Evolutionary conservation across 2,329 filamentous ascomycete species (phyloP).

Genomic region (Trichoderma harzianum): DNA sequence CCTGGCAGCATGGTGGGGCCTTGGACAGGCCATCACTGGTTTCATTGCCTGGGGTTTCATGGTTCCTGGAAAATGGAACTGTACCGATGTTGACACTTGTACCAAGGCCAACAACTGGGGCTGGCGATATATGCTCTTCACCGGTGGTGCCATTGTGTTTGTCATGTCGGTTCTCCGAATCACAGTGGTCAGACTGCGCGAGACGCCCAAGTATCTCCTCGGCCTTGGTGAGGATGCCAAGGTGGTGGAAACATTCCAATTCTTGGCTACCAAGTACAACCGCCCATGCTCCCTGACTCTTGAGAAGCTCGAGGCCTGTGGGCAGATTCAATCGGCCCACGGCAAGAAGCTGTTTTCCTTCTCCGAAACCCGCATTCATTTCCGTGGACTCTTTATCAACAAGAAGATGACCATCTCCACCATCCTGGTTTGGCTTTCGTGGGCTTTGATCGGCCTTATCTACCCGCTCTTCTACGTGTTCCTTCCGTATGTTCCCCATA

Average conservation of each 20-base stretch:
- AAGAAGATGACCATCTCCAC: constrained; percentile 59
- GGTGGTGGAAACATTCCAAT: constrained; percentile 47
- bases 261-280: constrained; percentile 46
- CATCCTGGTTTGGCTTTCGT: constrained; percentile 63
- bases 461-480: constrained; percentile 77
- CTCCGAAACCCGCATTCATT: constrained; percentile 45
- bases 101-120: constrained; percentile 45
- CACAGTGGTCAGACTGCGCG: constrained; percentile 43
- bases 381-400: constrained; percentile 63
- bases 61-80: constrained; percentile 48
- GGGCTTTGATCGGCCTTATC: constrained; percentile 67
- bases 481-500: constrained; percentile 46
- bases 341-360: constrained; percentile 32
- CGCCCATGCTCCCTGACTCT: constrained; percentile 40
- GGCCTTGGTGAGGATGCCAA: constrained; percentile 46
- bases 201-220: constrained; percentile 49
- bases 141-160: constrained; percentile 44
- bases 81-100: constrained; percentile 43
- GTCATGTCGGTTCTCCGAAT: constrained; percentile 44
- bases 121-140: constrained; percentile 47
- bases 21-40: constrained; percentile 48
- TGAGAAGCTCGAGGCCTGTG: constrained; percentile 45
- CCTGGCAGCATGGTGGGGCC: constrained; percentile 48
- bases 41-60: constrained; percentile 45
- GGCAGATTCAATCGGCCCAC: constrained; percentile 38